These are phyloP conservation scores for Aureobasidium sp. DNA, from an alignment of 2,329 filamentous ascomycete species.

Conservation along the genomic window DNA sequence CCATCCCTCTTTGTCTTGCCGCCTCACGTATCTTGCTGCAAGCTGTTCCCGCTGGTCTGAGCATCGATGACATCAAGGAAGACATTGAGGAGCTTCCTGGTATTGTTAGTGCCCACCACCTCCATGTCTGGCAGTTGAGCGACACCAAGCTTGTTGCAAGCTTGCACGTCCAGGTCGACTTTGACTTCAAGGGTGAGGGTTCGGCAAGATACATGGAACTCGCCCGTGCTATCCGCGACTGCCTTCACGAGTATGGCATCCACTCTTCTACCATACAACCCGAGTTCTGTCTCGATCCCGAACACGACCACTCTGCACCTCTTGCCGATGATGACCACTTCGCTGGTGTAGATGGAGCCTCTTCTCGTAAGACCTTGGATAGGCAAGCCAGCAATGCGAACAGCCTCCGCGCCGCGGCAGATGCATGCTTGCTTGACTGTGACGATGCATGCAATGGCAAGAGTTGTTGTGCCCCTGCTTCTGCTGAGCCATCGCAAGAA, in stretches of 20 bases:
- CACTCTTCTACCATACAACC: slow-evolving; percentile 97
- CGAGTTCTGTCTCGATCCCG: slow-evolving; percentile 56
- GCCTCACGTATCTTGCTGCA: slow-evolving; percentile 86
- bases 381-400: slow-evolving; percentile 27
- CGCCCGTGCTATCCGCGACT: slow-evolving; percentile 72
- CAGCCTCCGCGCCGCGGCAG: slow-evolving; percentile 25
- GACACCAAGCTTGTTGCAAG: slow-evolving; percentile 92
- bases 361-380: slow-evolving; percentile 29
- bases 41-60: slow-evolving; percentile 82
- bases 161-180: slow-evolving; percentile 86
- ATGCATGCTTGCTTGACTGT: slow-evolving; percentile 38
- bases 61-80: slow-evolving; percentile 81
- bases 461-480: slow-evolving; percentile 31
- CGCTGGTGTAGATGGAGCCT: slow-evolving; percentile 25
- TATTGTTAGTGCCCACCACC: slow-evolving; percentile 84
- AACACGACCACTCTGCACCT: slow-evolving; percentile 35
- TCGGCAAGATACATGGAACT: slow-evolving; percentile 82
- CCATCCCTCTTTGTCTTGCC: slow-evolving; percentile 70
- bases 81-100: slow-evolving; percentile 82
- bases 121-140: slow-evolving; percentile 96
- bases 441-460: slow-evolving; percentile 37
- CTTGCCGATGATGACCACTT: slow-evolving; percentile 23
- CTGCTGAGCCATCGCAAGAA: slow-evolving; percentile 15
- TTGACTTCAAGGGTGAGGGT: slow-evolving; percentile 77
- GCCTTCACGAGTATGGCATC: slow-evolving; percentile 91